Conservation (phyloP, 495 filamentous ascomycete genomes). For the Xeromyces bisporus region DNA sequence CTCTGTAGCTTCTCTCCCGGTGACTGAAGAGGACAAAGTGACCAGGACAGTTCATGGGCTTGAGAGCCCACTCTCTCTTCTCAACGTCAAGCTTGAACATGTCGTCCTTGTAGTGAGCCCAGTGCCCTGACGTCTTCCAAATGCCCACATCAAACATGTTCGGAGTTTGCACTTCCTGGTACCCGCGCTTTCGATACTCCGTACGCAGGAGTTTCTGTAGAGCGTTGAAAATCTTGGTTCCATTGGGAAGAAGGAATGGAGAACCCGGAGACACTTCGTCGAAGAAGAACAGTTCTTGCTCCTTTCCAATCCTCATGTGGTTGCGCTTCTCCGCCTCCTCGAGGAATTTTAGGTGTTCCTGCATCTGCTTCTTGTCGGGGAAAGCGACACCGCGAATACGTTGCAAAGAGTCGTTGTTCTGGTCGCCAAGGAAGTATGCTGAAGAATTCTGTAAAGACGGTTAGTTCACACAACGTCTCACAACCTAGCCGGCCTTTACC, state of each 20-base stretch:
- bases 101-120: conserved; percentile 88
- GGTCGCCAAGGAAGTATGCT: conserved; percentile 90
- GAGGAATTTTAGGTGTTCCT: conserved; percentile 77
- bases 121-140: conserved; percentile 91
- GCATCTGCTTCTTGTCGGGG: conserved; percentile 87
- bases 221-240: conserved; percentile 80
- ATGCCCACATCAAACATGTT: conserved; percentile 87
- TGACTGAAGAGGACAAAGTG: conserved; percentile 66
- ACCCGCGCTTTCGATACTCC: conserved; percentile 86
- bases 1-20: conserved; percentile 66
- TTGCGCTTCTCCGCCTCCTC: conserved; percentile 95
- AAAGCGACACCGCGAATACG: conserved; percentile 94
- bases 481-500: too few relatives aligned
- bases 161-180: conserved; percentile 86
- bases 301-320: conserved; percentile 75
- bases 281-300: conserved; percentile 96
- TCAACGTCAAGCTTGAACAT: conserved; percentile 91
- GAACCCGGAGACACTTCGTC: conserved; percentile 80
- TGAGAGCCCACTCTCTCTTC: conserved; percentile 64
- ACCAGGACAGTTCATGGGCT: conserved; percentile 97
- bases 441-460: conserved; percentile 56
- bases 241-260: conserved; percentile 87
- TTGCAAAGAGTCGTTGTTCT: conserved; percentile 82
- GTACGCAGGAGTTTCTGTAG: conserved; percentile 61
- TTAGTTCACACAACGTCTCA: conserved; percentile 2